These are phyloP conservation scores for Fomitopsis serialis DNA, from an alignment of 768 basidiomycete genomes.

Conservation along the genomic window DNA sequence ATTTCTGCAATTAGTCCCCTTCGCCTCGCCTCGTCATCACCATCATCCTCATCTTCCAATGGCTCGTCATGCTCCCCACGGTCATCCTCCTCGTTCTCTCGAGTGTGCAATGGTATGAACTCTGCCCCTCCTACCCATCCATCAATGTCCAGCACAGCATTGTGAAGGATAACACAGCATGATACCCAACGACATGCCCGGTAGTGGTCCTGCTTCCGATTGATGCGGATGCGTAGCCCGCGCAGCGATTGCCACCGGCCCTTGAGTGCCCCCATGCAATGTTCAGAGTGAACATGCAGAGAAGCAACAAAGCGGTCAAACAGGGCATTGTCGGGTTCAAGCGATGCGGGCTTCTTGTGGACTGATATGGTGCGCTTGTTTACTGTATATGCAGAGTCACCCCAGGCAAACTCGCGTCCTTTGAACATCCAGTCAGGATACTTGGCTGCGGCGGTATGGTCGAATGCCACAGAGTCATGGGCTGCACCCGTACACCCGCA, in stretches of 20 bases:
- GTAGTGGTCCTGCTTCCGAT: too few relatives aligned
- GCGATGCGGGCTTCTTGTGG: not conserved
- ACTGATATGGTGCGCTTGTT: not conserved
- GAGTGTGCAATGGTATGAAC: too few relatives aligned
- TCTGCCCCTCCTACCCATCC: too few relatives aligned
- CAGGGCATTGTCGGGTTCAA: not conserved
- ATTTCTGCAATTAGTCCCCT: too few relatives aligned
- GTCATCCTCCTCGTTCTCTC: too few relatives aligned
- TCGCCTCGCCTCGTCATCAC: too few relatives aligned
- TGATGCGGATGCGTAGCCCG: not conserved
- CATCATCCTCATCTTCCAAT: too few relatives aligned
- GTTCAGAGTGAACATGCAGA: not conserved
- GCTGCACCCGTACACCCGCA: not conserved
- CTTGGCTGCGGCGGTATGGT: not conserved
- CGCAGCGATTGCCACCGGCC: not conserved
- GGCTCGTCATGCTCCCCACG: too few relatives aligned
- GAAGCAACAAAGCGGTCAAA: not conserved
- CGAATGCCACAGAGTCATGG: slow-evolving; percentile 1
- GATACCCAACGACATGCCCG: too few relatives aligned
- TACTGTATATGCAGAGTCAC: not conserved
- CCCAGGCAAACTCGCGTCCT: not conserved
- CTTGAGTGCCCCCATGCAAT: not conserved
- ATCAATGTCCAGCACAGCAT: too few relatives aligned
- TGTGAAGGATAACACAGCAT: too few relatives aligned
- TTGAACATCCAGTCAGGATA: not conserved